A percentile compares a stretch with the other conserved stretches of the same genome.
Evolutionary conservation across 1,284 basidiomycete genomes (phyloP).

Genomic region (Inonotus hispidus): DNA sequence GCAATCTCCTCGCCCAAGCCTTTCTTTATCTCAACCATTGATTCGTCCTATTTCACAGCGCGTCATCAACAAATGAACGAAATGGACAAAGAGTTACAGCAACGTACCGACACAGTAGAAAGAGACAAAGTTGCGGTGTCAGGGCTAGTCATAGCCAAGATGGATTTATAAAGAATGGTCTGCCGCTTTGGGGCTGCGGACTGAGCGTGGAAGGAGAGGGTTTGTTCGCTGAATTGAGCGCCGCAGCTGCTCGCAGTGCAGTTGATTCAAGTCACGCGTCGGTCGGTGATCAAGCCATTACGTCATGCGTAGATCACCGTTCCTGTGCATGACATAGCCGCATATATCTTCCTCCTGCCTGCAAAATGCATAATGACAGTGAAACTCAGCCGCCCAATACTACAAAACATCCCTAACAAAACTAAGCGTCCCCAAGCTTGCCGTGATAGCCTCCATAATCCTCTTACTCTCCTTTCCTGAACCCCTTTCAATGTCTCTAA

Average conservation of each 20-base stretch:
- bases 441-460: slow-evolving; percentile 64
- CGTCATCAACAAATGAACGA: background rate
- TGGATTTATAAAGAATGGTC: background rate
- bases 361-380: background rate
- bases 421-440: slow-evolving; percentile 64
- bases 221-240: background rate
- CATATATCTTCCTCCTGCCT: background rate
- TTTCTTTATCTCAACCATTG: slow-evolving; percentile 76
- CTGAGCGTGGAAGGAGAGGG: background rate
- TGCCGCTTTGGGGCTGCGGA: background rate
- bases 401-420: slow-evolving; percentile 54
- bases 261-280: background rate
- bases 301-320: background rate
- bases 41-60: slow-evolving; percentile 39
- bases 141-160: slow-evolving; percentile 7
- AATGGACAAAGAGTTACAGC: too few relatives aligned
- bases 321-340: background rate
- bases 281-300: background rate
- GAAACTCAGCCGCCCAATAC: background rate
- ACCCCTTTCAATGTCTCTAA: slow-evolving; percentile 55
- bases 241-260: background rate
- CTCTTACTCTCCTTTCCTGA: slow-evolving; percentile 71
- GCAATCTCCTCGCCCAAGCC: slow-evolving; percentile 26
- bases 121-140: slow-evolving; percentile 3
- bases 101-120: slow-evolving; percentile 16